These are phyloP conservation scores for Cercophora newfieldiana DNA, from an alignment of 495 filamentous ascomycete species.

Conservation along the genomic window DNA sequence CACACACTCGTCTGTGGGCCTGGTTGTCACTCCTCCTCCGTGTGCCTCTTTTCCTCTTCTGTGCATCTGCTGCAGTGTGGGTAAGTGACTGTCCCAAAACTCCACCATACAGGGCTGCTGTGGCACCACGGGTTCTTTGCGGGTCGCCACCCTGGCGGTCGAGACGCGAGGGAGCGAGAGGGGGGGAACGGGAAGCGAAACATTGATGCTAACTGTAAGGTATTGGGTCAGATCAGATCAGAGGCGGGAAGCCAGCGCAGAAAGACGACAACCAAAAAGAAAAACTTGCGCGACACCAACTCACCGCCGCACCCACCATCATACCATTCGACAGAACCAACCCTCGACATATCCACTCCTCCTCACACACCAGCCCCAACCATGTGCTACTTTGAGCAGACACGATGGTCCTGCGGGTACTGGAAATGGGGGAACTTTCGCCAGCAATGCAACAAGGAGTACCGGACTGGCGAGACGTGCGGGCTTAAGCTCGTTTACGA, in stretches of 20 bases:
- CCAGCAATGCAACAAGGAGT: slow-evolving; percentile 92
- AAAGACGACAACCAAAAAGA: neutral
- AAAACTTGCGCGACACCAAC: neutral
- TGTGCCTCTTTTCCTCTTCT: neutral
- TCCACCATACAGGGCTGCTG: slow-evolving; percentile 14
- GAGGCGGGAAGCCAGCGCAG: slow-evolving; percentile 1
- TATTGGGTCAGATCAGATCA: slow-evolving; percentile 10
- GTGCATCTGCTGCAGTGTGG: neutral
- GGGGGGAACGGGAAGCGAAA: neutral
- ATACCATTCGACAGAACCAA: neutral
- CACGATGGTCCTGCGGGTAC: slow-evolving; percentile 72
- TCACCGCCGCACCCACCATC: neutral
- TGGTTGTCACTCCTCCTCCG: neutral
- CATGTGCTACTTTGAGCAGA: slow-evolving; percentile 69
- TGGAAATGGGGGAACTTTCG: slow-evolving; percentile 96
- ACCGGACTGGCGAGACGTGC: slow-evolving; percentile 97
- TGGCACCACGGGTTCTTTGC: neutral
- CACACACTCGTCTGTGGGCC: neutral
- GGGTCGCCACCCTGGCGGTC: slow-evolving; percentile 14
- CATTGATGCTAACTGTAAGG: slow-evolving; percentile 13
- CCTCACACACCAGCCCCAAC: slow-evolving; percentile 19
- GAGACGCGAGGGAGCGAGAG: neutral
- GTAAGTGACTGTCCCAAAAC: slow-evolving; percentile 13
- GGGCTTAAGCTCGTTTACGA: slow-evolving; percentile 88
- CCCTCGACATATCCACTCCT: neutral